These are phyloP conservation scores for Cairneyella variabilis DNA, from an alignment of 495 filamentous ascomycete species.

Conservation along the genomic window DNA sequence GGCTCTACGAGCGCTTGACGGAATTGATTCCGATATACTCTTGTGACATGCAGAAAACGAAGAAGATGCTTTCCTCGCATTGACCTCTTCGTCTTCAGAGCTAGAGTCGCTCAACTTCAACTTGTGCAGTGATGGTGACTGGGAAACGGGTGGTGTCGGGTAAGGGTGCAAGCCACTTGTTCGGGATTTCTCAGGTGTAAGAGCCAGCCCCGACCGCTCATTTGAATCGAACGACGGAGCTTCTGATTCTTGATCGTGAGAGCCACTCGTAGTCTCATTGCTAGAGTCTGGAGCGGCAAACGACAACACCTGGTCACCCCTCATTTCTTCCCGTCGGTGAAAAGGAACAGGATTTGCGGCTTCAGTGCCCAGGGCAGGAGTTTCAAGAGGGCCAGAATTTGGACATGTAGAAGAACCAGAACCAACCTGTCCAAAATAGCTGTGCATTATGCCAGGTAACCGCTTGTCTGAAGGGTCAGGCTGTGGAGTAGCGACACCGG, in stretches of 20 bases:
- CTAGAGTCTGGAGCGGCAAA: slow-evolving; percentile 31
- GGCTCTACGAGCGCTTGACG: slow-evolving; percentile 40
- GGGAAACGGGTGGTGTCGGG: slow-evolving; percentile 55
- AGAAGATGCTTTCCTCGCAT: slow-evolving; percentile 27
- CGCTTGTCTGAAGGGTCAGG: slow-evolving; percentile 88
- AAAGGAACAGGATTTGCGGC: slow-evolving; percentile 13
- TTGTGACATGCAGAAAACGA: slow-evolving; percentile 32
- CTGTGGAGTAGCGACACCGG: slow-evolving; percentile 80
- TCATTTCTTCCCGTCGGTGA: slow-evolving; percentile 8
- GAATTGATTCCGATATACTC: slow-evolving; percentile 38
- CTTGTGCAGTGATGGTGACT: slow-evolving; percentile 50
- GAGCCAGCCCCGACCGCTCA: slow-evolving; percentile 39
- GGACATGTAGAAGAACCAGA: slow-evolving; percentile 48
- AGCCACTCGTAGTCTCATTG: slow-evolving; percentile 14
- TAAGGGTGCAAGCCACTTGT: slow-evolving; percentile 40
- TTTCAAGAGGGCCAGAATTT: slow-evolving; percentile 36
- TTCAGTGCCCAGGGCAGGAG: slow-evolving; percentile 36
- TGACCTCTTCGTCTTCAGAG: slow-evolving; percentile 36
- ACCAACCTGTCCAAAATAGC: slow-evolving; percentile 98
- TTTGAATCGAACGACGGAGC: slow-evolving; percentile 49
- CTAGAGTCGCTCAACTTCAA: slow-evolving; percentile 39
- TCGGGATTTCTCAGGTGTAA: slow-evolving; percentile 29
- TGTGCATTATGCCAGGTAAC: slow-evolving; percentile 80
- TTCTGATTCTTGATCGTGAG: slow-evolving; percentile 21
- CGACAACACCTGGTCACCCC: slow-evolving; percentile 30